A percentile compares a stretch with the other conserved stretches of the same genome.
These are phyloP conservation scores for Melanogaster broomeanus DNA, from an alignment of 768 basidiomycete species.

Conservation along the genomic window DNA sequence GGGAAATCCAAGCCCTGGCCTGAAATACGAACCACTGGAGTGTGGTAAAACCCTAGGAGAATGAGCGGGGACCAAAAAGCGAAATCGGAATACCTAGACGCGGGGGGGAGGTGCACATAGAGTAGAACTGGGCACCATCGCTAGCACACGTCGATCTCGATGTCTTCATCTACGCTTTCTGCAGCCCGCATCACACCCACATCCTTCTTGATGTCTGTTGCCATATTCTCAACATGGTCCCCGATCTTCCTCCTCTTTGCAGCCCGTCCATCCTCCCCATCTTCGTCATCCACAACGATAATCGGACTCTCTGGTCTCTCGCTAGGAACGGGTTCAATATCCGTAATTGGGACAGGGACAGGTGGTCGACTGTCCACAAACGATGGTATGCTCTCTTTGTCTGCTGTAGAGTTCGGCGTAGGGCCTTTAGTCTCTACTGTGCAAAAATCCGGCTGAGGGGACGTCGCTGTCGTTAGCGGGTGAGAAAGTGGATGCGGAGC, in stretches of 20 bases:
- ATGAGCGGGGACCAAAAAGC: neutral
- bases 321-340: conserved; percentile 3
- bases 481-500: conserved; percentile 2
- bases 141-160: conserved; percentile 31
- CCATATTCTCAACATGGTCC: neutral
- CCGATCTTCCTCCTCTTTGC: conserved; percentile 53
- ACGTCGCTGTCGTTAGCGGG: neutral
- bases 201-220: conserved; percentile 1
- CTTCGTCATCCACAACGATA: conserved; percentile 61
- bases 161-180: conserved; percentile 26
- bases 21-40: neutral
- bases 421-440: neutral
- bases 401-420: neutral
- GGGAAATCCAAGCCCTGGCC: neutral
- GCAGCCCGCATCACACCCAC: conserved; percentile 1
- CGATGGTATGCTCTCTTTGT: conserved; percentile 19
- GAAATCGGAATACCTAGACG: neutral
- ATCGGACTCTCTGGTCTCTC: conserved; percentile 49
- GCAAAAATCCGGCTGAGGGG: conserved; percentile 15
- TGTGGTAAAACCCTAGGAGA: no score
- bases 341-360: conserved; percentile 35
- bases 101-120: neutral
- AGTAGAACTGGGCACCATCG: neutral
- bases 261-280: conserved; percentile 50
- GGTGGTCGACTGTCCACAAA: conserved; percentile 24